A percentile compares a stretch with the other conserved stretches of the same genome.
These are phyloP conservation scores for Fusarium penzigii DNA, from an alignment of 2,329 filamentous ascomycete genomes.

Conservation along the genomic window DNA sequence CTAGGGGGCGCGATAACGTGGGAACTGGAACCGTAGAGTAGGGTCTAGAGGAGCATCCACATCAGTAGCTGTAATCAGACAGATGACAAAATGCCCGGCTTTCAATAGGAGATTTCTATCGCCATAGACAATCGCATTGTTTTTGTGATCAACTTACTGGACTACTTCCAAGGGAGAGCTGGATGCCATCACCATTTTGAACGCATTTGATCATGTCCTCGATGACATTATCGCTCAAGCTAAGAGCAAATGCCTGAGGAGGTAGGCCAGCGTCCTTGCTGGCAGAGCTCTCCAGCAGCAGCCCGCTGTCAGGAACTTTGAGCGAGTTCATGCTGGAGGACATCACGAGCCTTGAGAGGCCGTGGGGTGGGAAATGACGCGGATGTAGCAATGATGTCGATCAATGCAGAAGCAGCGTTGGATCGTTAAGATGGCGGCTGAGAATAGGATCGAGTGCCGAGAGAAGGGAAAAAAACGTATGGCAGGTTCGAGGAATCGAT, in stretches of 20 bases:
- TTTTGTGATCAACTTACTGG: slow-evolving; percentile 52
- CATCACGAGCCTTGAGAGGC: slow-evolving; percentile 29
- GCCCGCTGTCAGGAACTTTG: slow-evolving; percentile 57
- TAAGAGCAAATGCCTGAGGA: slow-evolving; percentile 58
- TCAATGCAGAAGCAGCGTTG: slow-evolving; percentile 19
- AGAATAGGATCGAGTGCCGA: too few species aligned
- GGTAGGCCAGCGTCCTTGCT: slow-evolving; percentile 46
- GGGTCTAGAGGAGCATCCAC: slow-evolving; percentile 41
- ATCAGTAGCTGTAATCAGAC: slow-evolving; percentile 16
- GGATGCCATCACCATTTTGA: slow-evolving; percentile 56
- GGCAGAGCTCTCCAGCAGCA: slow-evolving; percentile 56
- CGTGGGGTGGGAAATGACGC: slow-evolving; percentile 31
- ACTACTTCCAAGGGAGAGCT: slow-evolving; percentile 57
- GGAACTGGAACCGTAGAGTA: slow-evolving; percentile 54
- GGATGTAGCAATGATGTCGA: slow-evolving; percentile 26
- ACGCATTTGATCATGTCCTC: slow-evolving; percentile 64
- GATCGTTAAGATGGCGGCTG: slow-evolving; percentile 6
- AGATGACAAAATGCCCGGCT: neutral
- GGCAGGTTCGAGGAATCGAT: slow-evolving; percentile 8
- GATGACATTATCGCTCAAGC: slow-evolving; percentile 58
- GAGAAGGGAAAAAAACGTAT: too few species aligned
- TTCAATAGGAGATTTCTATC: neutral
- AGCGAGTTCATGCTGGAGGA: slow-evolving; percentile 51
- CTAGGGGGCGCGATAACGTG: slow-evolving; percentile 47
- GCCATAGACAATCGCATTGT: neutral